Conservation (phyloP, 1,284 basidiomycete genomes). For the Trametes polyzona region DNA sequence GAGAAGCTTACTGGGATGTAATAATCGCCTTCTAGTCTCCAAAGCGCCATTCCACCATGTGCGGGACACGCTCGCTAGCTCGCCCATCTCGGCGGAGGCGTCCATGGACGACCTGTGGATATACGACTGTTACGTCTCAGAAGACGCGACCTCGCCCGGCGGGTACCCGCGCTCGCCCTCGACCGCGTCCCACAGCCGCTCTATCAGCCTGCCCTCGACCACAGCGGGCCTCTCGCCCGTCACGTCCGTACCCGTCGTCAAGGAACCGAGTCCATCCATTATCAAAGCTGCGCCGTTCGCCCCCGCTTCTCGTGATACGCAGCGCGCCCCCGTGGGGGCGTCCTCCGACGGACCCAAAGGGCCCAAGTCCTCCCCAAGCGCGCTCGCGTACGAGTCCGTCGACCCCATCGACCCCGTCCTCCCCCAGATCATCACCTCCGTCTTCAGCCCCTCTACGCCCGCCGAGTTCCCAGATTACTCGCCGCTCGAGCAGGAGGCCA, state of each 20-base stretch:
- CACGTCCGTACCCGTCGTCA: slow-evolving; percentile 16
- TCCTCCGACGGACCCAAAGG: not conserved
- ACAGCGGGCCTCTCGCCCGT: slow-evolving; percentile 14
- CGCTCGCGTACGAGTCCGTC: slow-evolving; percentile 1
- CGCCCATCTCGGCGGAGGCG: slow-evolving; percentile 5
- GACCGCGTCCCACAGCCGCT: slow-evolving; percentile 19
- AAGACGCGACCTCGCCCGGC: slow-evolving; percentile 19
- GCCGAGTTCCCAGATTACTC: slow-evolving; percentile 20
- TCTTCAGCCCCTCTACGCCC: slow-evolving; percentile 8
- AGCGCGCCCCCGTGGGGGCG: not conserved
- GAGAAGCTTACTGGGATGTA: not conserved
- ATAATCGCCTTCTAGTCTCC: slow-evolving; percentile 5
- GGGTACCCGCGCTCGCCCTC: slow-evolving; percentile 20
- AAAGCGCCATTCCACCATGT: slow-evolving; percentile 12
- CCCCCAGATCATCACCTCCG: slow-evolving; percentile 4
- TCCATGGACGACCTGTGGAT: slow-evolving; percentile 26
- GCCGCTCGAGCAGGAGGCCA: slow-evolving; percentile 23
- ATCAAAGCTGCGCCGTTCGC: slow-evolving; percentile 8
- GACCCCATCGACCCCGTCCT: slow-evolving; percentile 11
- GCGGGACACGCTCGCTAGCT: slow-evolving; percentile 13
- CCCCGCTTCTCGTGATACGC: slow-evolving; percentile 10
- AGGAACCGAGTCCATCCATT: slow-evolving; percentile 10
- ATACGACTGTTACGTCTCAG: slow-evolving; percentile 26
- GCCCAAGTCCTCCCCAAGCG: not conserved
- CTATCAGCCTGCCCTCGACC: slow-evolving; percentile 19